Evolutionary conservation across 2,329 filamentous ascomycete genomes (phyloP).

Genomic region (Lasiodiplodia citricola): DNA sequence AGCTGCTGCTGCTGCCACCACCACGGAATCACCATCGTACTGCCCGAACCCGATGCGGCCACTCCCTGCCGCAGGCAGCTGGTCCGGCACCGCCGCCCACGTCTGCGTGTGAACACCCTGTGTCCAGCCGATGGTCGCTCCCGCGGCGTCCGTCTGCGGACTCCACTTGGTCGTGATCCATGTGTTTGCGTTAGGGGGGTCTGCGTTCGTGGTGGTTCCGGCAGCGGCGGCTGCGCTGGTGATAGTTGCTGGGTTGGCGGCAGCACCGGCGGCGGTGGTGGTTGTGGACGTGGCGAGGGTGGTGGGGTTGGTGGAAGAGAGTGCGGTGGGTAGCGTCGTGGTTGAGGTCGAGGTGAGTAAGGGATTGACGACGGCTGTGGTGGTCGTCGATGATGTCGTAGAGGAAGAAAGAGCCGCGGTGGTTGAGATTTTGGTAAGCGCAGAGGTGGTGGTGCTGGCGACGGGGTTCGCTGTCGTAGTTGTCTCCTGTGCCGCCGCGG

Average conservation of each 20-base stretch:
- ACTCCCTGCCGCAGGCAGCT: not conserved
- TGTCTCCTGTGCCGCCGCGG: not conserved
- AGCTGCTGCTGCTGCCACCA: too few relatives aligned
- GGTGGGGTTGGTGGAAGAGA: not conserved
- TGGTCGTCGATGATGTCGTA: not conserved
- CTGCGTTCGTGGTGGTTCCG: too few relatives aligned
- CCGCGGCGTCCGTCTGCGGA: not conserved
- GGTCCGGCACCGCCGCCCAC: slow-evolving; percentile 14
- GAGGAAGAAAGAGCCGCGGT: not conserved
- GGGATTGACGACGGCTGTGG: not conserved
- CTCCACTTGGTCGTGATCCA: not conserved
- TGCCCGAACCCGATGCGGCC: not conserved
- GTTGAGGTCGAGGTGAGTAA: not conserved
- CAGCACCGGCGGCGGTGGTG: not conserved
- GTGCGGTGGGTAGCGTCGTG: not conserved
- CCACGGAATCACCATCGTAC: not conserved
- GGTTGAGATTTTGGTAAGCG: not conserved
- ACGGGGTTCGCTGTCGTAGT: not conserved
- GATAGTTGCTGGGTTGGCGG: not conserved
- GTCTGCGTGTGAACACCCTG: not conserved
- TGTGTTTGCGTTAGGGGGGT: not conserved
- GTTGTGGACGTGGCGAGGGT: not conserved
- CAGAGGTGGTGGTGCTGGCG: not conserved
- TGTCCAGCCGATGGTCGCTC: not conserved
- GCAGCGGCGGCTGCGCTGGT: not conserved